Conservation (phyloP, 2,329 filamentous ascomycete genomes). For the Diaporthe amygdali region DNA sequence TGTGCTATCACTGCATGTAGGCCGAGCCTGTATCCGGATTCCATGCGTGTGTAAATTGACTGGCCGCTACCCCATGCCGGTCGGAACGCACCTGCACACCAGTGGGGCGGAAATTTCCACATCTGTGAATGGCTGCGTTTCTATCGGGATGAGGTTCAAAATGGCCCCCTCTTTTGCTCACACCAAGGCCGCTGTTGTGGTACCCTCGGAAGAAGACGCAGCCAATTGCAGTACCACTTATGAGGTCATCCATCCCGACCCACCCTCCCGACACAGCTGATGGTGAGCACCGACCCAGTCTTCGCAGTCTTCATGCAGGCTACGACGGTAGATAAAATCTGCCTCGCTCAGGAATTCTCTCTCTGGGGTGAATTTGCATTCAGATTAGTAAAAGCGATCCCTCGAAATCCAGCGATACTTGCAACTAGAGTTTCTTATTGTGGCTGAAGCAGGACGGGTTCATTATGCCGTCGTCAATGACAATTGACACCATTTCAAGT, state of each 20-base stretch:
- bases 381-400: background rate
- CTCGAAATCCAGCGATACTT: background rate
- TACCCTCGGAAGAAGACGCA: background rate
- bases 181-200: background rate
- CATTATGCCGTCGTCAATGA: background rate
- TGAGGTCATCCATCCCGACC: background rate
- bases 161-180: background rate
- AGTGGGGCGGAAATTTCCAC: background rate
- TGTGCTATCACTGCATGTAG: too few species aligned
- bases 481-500: background rate
- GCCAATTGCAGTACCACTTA: background rate
- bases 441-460: background rate
- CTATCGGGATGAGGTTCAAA: background rate
- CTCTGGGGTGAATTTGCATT: background rate
- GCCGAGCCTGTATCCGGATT: too few species aligned
- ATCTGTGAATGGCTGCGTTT: background rate
- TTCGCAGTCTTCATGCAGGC: background rate
- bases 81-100: background rate
- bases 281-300: background rate
- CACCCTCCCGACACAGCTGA: background rate
- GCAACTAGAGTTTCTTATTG: background rate
- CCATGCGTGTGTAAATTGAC: too few species aligned
- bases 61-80: too few species aligned
- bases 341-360: background rate
- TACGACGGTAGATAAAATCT: background rate